Conservation (phyloP, 2,329 filamentous ascomycete species). For the Botrytis galanthina region DNA sequence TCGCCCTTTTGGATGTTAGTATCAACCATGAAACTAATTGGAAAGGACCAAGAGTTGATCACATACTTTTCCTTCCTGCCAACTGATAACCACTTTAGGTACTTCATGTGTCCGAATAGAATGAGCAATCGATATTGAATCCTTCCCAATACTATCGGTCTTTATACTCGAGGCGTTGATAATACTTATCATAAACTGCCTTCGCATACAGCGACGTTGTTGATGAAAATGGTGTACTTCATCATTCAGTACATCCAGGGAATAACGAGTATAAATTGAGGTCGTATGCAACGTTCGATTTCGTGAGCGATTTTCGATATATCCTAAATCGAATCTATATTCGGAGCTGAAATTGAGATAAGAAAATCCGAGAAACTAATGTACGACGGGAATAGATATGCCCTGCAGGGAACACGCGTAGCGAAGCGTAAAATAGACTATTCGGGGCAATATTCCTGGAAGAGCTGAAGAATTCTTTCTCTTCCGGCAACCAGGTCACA, state of each 20-base stretch:
- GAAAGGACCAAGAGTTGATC: background rate
- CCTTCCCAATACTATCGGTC: background rate
- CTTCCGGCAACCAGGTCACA: slow-evolving; percentile 7
- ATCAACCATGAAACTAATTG: background rate
- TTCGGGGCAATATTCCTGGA: background rate
- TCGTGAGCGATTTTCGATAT: background rate
- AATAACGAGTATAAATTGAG: background rate
- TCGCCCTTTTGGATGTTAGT: slow-evolving; percentile 6
- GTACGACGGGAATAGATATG: slow-evolving; percentile 7
- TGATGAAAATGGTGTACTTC: slow-evolving; percentile 10
- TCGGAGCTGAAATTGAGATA: slow-evolving; percentile 17
- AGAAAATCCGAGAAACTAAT: slow-evolving; percentile 8
- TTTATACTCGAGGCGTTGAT: background rate
- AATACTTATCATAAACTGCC: background rate
- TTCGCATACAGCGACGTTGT: slow-evolving; percentile 4
- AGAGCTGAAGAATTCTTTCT: slow-evolving; percentile 7
- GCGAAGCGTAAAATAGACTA: background rate
- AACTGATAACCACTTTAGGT: slow-evolving; percentile 12
- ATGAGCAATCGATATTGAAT: background rate
- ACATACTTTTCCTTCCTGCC: slow-evolving; percentile 16
- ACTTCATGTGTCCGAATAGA: slow-evolving; percentile 6
- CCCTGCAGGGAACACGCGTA: background rate
- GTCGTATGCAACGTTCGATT: background rate
- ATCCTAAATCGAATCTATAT: slow-evolving; percentile 1
- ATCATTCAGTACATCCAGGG: background rate